A percentile compares a stretch with the other conserved stretches of the same genome.
Evolutionary conservation across 169 alveolate species (phyloP).

Genomic region (Plasmodium coatneyi): DNA sequence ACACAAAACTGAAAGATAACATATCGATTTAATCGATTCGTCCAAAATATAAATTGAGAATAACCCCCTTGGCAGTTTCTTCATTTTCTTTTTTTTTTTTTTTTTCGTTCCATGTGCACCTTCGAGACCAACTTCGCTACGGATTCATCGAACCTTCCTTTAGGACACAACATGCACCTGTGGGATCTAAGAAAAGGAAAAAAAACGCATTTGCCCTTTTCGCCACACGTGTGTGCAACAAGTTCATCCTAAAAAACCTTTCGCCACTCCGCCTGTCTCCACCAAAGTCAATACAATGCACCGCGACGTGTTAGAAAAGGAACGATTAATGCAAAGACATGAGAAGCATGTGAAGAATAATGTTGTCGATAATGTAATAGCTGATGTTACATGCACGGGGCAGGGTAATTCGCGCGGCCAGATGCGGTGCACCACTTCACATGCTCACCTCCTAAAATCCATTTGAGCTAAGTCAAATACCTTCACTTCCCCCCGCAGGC

Average conservation of each 20-base stretch:
- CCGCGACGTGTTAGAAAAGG: conserved; percentile 49
- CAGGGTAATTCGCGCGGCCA: conserved; percentile 1
- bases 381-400: conserved; percentile 14
- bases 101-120: background rate
- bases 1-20: background rate
- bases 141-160: background rate
- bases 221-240: background rate
- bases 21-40: background rate
- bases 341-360: conserved; percentile 50
- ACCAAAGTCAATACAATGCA: background rate
- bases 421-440: background rate
- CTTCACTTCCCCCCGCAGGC: background rate
- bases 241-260: background rate
- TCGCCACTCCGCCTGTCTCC: background rate
- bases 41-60: background rate
- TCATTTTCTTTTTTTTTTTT: background rate
- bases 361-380: conserved; percentile 22
- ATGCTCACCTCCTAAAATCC: background rate
- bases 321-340: conserved; percentile 56
- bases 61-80: background rate
- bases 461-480: too few relatives aligned
- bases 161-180: background rate
- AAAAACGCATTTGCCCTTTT: background rate
- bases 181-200: background rate
- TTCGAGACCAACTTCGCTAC: background rate